phyloP scores from a whole-genome alignment of 1,284 basidiomycete species.

The Butyriboletus appendiculatus region DNA sequence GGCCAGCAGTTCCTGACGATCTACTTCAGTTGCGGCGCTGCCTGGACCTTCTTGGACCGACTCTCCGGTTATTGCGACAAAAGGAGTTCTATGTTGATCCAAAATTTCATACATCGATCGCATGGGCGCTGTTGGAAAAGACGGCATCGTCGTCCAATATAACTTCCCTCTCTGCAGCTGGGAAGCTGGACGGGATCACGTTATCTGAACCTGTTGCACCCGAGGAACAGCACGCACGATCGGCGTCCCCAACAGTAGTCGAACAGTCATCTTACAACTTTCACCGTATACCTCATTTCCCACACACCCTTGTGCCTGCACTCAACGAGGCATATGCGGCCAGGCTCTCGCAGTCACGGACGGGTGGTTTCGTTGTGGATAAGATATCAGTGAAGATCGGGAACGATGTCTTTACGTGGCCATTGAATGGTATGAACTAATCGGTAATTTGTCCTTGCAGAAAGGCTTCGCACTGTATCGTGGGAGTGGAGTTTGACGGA shows the following conservation, averaged over 20 bases:
- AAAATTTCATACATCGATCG: conserved; percentile 80
- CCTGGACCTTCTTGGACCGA: conserved; percentile 52
- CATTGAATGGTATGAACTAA: conserved; percentile 34
- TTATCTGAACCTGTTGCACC: not conserved
- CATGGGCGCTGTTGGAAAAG: conserved; percentile 65
- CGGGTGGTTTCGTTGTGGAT: conserved; percentile 52
- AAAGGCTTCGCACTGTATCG: conserved; percentile 3
- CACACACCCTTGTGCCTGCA: conserved; percentile 44
- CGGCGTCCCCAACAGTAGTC: conserved; percentile 2
- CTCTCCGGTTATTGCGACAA: conserved; percentile 59
- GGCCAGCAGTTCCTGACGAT: conserved; percentile 19
- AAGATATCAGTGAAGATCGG: conserved; percentile 65
- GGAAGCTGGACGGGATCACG: conserved; percentile 1
- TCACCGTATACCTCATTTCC: conserved; percentile 53
- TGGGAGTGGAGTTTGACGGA: conserved; percentile 4
- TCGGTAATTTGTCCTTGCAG: conserved; percentile 14
- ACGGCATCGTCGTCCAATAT: conserved; percentile 3
- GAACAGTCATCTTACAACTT: conserved; percentile 26
- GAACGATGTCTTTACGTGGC: conserved; percentile 57
- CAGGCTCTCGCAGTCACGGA: conserved; percentile 42
- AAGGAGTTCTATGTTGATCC: conserved; percentile 72
- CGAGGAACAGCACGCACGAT: conserved; percentile 5
- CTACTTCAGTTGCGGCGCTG: conserved; percentile 53
- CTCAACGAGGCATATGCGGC: conserved; percentile 51
- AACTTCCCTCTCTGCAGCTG: not conserved